Evolutionary conservation across 345 rosid species (phyloP).

Genomic region (Salix suchowensis): DNA sequence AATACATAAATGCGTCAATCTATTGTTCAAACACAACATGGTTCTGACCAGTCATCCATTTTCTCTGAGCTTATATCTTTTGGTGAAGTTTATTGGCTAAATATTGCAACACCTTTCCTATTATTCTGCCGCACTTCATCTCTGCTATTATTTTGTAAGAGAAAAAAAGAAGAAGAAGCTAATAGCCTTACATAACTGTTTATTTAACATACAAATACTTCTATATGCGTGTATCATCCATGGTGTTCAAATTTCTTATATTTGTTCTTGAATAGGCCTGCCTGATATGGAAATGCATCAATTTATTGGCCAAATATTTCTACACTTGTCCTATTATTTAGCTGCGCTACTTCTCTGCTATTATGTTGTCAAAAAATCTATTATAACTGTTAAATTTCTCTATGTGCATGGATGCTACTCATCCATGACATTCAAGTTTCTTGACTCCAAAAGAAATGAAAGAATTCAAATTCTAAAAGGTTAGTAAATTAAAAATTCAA

Average conservation of each 20-base stretch:
- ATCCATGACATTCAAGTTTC: background rate
- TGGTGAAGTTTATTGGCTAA: background rate
- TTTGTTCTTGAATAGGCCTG: background rate
- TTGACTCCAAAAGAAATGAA: constrained; percentile 4
- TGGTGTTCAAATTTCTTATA: background rate
- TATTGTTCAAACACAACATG: background rate
- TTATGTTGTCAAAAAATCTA: background rate
- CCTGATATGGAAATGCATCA: background rate
- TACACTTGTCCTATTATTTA: background rate
- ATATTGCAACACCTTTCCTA: background rate
- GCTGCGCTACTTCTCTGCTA: background rate
- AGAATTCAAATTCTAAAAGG: too few relatives aligned
- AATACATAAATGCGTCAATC: background rate
- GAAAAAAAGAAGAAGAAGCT: background rate
- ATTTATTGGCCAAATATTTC: background rate
- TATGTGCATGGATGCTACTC: background rate
- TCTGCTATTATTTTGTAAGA: background rate
- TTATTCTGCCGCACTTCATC: background rate
- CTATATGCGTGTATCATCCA: background rate
- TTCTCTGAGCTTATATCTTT: background rate
- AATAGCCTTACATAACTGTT: too few relatives aligned
- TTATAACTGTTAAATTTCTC: background rate
- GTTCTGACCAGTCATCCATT: background rate
- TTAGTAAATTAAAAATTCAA: too few relatives aligned
- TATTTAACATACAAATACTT: background rate